Evolutionary conservation across 805 yeast species (phyloP), one percentile per base, ranked within the genome.

Genomic region (Ogataea thermomethanolica): DNA sequence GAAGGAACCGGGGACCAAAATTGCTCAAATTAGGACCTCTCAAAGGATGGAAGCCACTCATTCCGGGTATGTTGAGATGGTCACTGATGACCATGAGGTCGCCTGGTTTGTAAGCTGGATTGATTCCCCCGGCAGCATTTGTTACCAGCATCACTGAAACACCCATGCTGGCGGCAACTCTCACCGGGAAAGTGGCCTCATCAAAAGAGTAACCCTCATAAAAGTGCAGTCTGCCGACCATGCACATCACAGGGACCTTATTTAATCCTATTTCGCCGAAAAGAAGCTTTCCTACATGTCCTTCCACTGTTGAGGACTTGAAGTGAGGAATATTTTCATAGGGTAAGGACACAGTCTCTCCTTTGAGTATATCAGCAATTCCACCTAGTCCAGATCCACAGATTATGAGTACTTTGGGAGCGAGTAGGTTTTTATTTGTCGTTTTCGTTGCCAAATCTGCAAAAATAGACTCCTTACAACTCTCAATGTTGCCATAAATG

Each of bases 301-400:
- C 99, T 8, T 80, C 78, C 1, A 91, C 97, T 0, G 97, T 90
- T 1, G 96, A 83, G 1, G 64, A 54, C 55, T 74, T 75, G 62
- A 91, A 90, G 0, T 91, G 86, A 0, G 97, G 97, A 35, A 91
- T 85, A 0, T 73, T 70, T 6, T 59, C 50, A 58, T 88, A 91
- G 1, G 81, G 66, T 21, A 91, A 70, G 35, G 70, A 74, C 14
- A 78, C 62, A 24, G 69, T 63, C 4, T 67, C 59, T 4, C 66
- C 57, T 14, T 60, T 57, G 31, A 83, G 56, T 17, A 71, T 64
- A 35, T 74, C 69, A 1, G 90, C 82, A 35, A 91, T 81, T 1
- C 95, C 95, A 9, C 96, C 95, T 12, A 91, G 70, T 0, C 99
- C 99, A 4, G 96, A 85, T 6, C 99, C 99, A 64, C 97, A 90